Base-by-base conservation (phyloP, 2,329 filamentous ascomycete species). In the Pseudogymnoascus sp. region DNA sequence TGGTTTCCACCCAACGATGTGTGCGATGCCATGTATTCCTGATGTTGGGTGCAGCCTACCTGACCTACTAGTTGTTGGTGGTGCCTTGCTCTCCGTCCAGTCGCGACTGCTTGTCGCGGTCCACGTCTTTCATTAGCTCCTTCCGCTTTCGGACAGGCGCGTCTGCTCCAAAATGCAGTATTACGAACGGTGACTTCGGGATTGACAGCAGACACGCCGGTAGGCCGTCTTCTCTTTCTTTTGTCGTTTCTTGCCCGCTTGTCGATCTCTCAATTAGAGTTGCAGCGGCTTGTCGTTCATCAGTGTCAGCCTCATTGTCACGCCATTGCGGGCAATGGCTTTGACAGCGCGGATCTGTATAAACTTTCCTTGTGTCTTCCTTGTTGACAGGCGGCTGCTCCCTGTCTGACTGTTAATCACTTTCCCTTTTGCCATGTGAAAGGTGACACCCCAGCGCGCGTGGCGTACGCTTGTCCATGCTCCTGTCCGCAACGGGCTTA, bases 351-450 rank as follows among this genome's bases (percentile, higher is more conserved):
- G 46, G 46, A 56, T 56, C 46, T 11, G 9, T 56, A 56, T 56
- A 33, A 56, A 56, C 26, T 56, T 56, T 33, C n/a, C 5, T 56
- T 33, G 46, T 56, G 26, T 33, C 46, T 56, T 56, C 46, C 46
- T 56, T 56, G 46, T 56, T 56, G 26, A 56, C 46, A 56, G 46
- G 46, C 26, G n/a, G 26, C n/a, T 33, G n/a, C 26, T 56, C 46
- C 46, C 46, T 56, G 46, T 56, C 46, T 4, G 7, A 19, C 26
- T 33, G 50, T 56, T 56, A 17, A 56, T 56, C 29, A 56, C 31
- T 33, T 56, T 56, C 50, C 50, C 29, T 33, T 33, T 56, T 56
- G n/a, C 29, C 50, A 56, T 56, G 50, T 56, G 50, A 56, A 56
- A 56, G 50, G 26, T 56, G 50, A 33, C 29, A 56, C 29, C 50